Evolutionary conservation across 2,329 filamentous ascomycete genomes (phyloP), one percentile per base, ranked within the genome.

Genomic region (Sarocladiaceae sp.): DNA sequence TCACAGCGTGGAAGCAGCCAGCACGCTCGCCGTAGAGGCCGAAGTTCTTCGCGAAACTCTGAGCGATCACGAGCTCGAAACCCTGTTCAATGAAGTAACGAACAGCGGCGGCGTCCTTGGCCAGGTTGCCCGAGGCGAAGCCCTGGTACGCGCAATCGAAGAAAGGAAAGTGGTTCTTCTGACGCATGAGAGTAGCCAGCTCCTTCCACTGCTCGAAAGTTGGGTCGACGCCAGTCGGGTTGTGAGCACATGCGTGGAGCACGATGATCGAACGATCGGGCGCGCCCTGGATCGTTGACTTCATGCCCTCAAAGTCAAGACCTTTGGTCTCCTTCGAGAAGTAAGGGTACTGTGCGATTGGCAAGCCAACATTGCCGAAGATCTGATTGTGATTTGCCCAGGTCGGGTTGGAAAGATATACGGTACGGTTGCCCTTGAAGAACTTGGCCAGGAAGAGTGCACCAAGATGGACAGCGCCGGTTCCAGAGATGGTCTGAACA

Each of bases 311-410:
- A 64, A 96, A 92, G 72, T 97, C 91, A 50, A 99, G 85, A 48
- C 90, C 92, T 68, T 90, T 92, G 59, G 92, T 96, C 66, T 88
- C 69, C 68, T 90, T 84, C 69, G 85, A 86, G 76, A 96, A 99
- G 79, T 99, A 99, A 48, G 93, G 94, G 75, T 99, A 99, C 59
- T 83, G 83, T 60, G 86, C 86, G 62, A 90, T 82, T 29, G 83
- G 75, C 26, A 97, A 77, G 61, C 82, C 79, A 65, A 97, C 91
- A 67, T 97, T 97, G 71, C 78, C 82, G 77, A 99, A 96, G 78
- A 99, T 97, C 72, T 97, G 94, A 76, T 95, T 86, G 83, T 99
- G 94, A 77, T 99, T 99, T 60, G 88, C 91, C 94, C 94, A 99
- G 56, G 94, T 99, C 51, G 94, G 94, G 70, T 88, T 88, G 64